Evolutionary conservation across 495 filamentous ascomycete species (phyloP).

Genomic region (Tuber indicum): DNA sequence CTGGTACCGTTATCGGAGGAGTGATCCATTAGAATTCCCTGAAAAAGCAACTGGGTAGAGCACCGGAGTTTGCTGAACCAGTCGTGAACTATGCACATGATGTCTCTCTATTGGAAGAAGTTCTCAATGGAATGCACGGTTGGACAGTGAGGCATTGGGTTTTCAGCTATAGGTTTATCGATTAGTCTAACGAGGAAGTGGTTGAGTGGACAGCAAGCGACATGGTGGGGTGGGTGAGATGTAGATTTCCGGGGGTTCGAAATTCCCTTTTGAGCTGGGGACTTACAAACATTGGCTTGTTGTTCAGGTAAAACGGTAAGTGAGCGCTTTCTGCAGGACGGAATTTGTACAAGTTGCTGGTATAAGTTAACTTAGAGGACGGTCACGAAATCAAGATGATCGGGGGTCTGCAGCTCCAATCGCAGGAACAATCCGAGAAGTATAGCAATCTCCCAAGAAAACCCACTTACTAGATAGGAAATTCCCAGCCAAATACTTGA

Average conservation of each 20-base stretch:
- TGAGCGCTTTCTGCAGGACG: not conserved
- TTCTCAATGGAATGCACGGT: conserved; percentile 52
- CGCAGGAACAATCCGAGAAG: not conserved
- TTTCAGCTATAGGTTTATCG: conserved; percentile 48
- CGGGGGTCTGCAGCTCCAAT: not conserved
- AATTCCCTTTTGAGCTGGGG: no score
- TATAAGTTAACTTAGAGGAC: not conserved
- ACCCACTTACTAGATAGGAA: no score
- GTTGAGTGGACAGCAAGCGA: conserved; percentile 51
- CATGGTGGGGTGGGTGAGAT: not conserved
- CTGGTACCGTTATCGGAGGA: conserved; percentile 49
- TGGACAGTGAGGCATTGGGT: conserved; percentile 47
- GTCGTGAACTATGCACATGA: conserved; percentile 51
- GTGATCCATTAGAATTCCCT: conserved; percentile 55
- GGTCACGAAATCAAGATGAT: not conserved
- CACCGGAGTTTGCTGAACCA: conserved; percentile 45
- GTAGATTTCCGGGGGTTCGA: not conserved
- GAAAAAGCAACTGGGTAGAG: conserved; percentile 45
- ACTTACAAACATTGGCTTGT: not conserved
- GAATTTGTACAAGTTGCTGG: not conserved
- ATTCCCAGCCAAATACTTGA: no score
- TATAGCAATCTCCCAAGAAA: no score
- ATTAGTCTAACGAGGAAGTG: conserved; percentile 49
- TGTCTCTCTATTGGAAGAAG: conserved; percentile 52
- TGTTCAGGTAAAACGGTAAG: not conserved